Evolutionary conservation across 2,329 filamentous ascomycete species (phyloP).

Genomic region (Fusarium armeniacum): DNA sequence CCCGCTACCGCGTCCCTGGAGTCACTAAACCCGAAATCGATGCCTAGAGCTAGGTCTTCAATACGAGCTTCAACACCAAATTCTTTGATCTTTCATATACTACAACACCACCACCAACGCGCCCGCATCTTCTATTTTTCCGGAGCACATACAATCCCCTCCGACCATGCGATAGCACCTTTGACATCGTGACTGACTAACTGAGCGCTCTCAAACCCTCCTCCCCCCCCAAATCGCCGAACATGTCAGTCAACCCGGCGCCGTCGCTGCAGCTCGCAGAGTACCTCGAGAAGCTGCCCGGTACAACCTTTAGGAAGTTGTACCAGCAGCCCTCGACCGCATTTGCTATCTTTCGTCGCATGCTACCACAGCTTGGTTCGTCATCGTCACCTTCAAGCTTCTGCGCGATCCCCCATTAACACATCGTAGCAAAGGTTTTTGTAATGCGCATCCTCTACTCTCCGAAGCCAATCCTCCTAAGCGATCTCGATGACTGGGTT

Average conservation of each 20-base stretch:
- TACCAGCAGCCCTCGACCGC: conserved; percentile 97
- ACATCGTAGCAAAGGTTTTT: conserved; percentile 82
- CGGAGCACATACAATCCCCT: not conserved
- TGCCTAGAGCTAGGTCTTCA: conserved; percentile 39
- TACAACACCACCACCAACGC: not conserved
- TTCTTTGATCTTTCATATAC: not conserved
- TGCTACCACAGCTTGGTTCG: conserved; percentile 91
- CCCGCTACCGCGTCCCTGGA: conserved; percentile 10
- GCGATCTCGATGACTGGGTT: conserved; percentile 89
- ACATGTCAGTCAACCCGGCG: conserved; percentile 62
- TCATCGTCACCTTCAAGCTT: not conserved
- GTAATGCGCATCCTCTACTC: conserved; percentile 97
- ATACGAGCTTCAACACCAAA: conserved; percentile 4
- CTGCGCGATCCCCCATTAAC: not conserved
- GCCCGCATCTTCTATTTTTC: not conserved
- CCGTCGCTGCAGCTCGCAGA: conserved; percentile 78
- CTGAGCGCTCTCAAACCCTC: conserved; percentile 35
- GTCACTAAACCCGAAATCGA: conserved; percentile 23
- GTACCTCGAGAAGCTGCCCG: conserved; percentile 92
- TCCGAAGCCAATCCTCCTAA: conserved; percentile 81
- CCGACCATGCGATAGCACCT: conserved; percentile 48
- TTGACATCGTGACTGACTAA: conserved; percentile 45
- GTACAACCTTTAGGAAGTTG: conserved; percentile 88
- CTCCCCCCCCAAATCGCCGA: conserved; percentile 47
- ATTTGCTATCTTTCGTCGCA: conserved; percentile 95